Evolutionary conservation across 2,329 filamentous ascomycete genomes (phyloP).

Genomic region (Onygenales sp.): DNA sequence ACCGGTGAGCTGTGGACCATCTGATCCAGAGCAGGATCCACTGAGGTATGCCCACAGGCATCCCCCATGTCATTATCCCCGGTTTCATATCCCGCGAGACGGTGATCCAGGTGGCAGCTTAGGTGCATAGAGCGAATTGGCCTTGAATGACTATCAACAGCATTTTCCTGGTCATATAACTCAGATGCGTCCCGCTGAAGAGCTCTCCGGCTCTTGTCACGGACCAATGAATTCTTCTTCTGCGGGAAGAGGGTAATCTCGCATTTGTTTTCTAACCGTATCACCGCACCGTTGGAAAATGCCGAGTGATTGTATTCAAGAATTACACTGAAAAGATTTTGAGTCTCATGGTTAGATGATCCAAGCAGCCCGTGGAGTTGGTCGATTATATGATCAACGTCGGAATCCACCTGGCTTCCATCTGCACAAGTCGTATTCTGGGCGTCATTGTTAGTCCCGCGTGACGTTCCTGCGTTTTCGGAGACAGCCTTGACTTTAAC

Average conservation of each 20-base stretch:
- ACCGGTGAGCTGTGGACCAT: neutral
- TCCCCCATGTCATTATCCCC: neutral
- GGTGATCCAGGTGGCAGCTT: neutral
- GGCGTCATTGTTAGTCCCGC: neutral
- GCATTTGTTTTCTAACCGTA: slow-evolving; percentile 17
- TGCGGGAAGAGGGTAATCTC: slow-evolving; percentile 11
- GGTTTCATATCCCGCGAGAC: neutral
- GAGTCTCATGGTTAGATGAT: slow-evolving; percentile 7
- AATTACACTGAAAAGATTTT: slow-evolving; percentile 18
- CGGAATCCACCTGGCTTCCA: slow-evolving; percentile 4
- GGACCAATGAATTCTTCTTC: neutral
- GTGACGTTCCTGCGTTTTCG: neutral
- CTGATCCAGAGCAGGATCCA: neutral
- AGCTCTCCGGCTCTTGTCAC: neutral
- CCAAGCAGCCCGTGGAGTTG: slow-evolving; percentile 22
- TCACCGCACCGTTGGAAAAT: slow-evolving; percentile 15
- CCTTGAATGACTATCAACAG: neutral
- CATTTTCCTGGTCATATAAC: neutral
- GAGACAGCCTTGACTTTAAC: slow-evolving; percentile 15
- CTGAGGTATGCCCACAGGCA: neutral
- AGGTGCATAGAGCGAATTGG: neutral
- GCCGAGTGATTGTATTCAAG: slow-evolving; percentile 25
- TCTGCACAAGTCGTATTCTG: neutral
- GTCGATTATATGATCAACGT: slow-evolving; percentile 17
- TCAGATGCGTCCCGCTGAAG: neutral